Evolutionary conservation across 176 grass and related monocot genomes (phyloP), one percentile per base, ranked within the genome.

Genomic region (Oryza australiensis): DNA sequence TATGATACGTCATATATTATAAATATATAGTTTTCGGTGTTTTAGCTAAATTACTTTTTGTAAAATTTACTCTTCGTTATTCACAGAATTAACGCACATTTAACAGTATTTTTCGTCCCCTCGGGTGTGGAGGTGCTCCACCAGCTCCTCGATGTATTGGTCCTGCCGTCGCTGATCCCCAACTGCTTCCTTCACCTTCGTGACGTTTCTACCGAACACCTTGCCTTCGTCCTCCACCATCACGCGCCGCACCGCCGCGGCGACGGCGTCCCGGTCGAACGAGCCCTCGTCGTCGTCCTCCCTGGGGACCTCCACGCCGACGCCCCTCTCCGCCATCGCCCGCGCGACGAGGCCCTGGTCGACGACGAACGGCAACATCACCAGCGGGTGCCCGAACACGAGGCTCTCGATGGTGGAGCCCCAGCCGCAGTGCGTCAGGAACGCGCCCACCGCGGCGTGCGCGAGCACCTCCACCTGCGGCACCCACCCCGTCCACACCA

Each of bases 361-460:
- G 0, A 59, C 1, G 0, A 87, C 8, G 64, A 90, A 85, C 0
- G 94, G 94, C 2, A 97, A 73, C 84, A 87, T 84, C 1, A 90
- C 77, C 65, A 93, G 24, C 40, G 94, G 91, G 16, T 60, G 88
- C n/a, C 91, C 91, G 33, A 89, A 85, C 11, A 29, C 28, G 64
- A 97, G 40, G 71, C 80, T 48, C 72, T 97, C 94, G 29, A 97
- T 10, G 38, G 77, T 80, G 70, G 94, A 91, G 27, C 94, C 84
- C 84, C 84, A 93, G 2, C 91, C 94, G 38, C 94, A 94, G 82
- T 93, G 88, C 8, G 88, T 93, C n/a, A 91, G 71, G 79, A 93
- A 97, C 9, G 86, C 86, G 63, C 73, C 86, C 13, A 81, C 78
- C 0, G 86, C 86, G 37, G 3, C 30, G 29, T 93, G 88, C 13